Evolutionary conservation across 345 rosid genomes (phyloP), one percentile per base, ranked within the genome.

Genomic region (Citrus mangshanensis): DNA sequence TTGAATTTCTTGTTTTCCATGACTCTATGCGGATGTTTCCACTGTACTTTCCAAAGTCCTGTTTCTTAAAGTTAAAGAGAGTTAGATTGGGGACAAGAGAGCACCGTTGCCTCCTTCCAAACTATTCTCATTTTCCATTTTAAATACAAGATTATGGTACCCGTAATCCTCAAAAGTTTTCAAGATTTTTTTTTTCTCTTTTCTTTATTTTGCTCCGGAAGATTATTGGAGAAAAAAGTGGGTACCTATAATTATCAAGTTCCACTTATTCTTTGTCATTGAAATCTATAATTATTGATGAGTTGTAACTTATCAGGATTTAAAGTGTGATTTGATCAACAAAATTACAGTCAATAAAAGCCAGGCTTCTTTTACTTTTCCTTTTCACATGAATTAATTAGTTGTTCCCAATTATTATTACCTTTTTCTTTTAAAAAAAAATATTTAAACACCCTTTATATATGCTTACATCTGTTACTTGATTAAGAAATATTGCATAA

Each of bases 11-110:
- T 21, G 70, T 10, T 65, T 65, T 65, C 35, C 1, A 1, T 0
- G 16, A 3, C 1, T 7, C 25, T 8, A 73, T 19, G 25, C 7
- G 82, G 76, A 67, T 76, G 81, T 68, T 72, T 79, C 84, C 82
- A 68, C 27, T 55, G 12, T 63, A 40, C 80, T 68, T 61, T 75
- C 42, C 76, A 0, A 35, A n/a, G n/a, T 22, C 14, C 9, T 40
- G 18, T 63, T 60, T 34, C 35, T 4, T 56, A 19, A 30, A 69
- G 32, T 19, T 19, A 34, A 21, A 12, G 40, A 12, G 19, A 22
- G 32, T n/a, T 38, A 2, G 27, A 55, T 1, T 68, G 69, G 65
- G 64, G 82, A 54, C 61, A 62, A 30, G 27, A 42, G 13, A 55
- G 69, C 63, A 79, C 35, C 12, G 35, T 30, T 54, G 59, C 58